Conservation (phyloP, 768 basidiomycete genomes). For the Clavaria fumosa region DNA sequence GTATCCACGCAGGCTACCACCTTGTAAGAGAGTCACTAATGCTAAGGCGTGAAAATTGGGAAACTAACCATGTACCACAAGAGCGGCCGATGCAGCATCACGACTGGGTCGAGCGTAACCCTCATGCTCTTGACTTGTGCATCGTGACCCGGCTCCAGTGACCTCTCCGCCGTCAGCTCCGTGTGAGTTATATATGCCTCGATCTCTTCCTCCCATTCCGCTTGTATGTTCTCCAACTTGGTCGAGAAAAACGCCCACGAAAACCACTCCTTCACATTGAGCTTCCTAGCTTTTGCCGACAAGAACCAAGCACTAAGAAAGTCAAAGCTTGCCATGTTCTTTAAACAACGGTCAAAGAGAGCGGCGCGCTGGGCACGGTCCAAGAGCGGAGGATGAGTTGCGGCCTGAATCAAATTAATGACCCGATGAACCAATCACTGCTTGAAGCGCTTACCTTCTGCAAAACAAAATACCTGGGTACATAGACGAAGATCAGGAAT, state of each 20-base stretch:
- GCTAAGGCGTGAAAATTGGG: neutral
- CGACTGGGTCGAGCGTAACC: constrained; percentile 41
- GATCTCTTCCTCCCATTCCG: constrained; percentile 35
- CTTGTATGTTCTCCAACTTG: constrained; percentile 16
- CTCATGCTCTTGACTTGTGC: constrained; percentile 29
- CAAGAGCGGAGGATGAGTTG: constrained; percentile 22
- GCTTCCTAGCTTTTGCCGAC: constrained; percentile 22
- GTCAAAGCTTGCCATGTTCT: constrained; percentile 17
- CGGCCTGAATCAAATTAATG: constrained; percentile 15
- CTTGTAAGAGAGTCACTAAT: constrained; percentile 11
- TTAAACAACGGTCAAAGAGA: constrained; percentile 35
- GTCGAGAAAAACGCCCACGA: constrained; percentile 46
- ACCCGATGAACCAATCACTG: neutral
- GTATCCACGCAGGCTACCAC: constrained; percentile 38
- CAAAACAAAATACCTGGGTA: constrained; percentile 29
- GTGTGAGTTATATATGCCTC: constrained; percentile 28
- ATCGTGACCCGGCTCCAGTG: constrained; percentile 27
- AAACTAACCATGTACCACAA: constrained; percentile 43
- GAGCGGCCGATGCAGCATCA: constrained; percentile 38
- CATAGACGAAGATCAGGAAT: constrained; percentile 35
- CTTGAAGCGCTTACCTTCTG: constrained; percentile 29
- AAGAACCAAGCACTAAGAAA: constrained; percentile 40
- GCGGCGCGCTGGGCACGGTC: constrained; percentile 27
- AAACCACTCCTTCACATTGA: constrained; percentile 46
- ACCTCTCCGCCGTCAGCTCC: constrained; percentile 25